phyloP scores from a whole-genome alignment of 768 basidiomycete species.

The Leucogyrophana mollusca region DNA sequence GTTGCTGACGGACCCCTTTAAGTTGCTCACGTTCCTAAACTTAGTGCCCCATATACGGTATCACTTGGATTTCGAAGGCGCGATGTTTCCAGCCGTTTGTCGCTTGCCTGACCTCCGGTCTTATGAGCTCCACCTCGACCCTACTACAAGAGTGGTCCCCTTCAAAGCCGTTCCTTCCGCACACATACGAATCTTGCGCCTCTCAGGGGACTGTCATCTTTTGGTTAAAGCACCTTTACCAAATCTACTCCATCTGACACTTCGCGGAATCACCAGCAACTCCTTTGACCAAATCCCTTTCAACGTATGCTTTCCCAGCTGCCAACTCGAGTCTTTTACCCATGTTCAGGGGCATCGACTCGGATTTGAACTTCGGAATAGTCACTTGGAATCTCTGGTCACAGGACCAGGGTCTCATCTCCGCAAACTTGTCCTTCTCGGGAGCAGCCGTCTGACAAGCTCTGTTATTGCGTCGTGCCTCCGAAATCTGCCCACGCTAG shows the following conservation, averaged over 20 bases:
- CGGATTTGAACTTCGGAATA: constrained; percentile 36
- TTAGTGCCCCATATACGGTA: constrained; percentile 19
- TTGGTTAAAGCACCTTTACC: constrained; percentile 5
- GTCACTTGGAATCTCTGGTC: constrained; percentile 31
- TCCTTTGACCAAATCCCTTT: constrained; percentile 32
- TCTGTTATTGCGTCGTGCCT: constrained; percentile 28
- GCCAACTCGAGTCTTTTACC: constrained; percentile 33
- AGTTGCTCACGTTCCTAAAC: constrained; percentile 5
- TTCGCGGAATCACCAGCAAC: constrained; percentile 33
- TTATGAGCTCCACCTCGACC: constrained; percentile 33
- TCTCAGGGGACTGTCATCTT: constrained; percentile 34
- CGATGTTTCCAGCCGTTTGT: constrained; percentile 30
- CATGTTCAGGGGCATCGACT: constrained; percentile 32
- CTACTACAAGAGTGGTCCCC: constrained; percentile 25
- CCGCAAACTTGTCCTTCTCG: constrained; percentile 34
- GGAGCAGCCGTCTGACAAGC: constrained; percentile 31
- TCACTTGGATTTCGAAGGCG: constrained; percentile 33
- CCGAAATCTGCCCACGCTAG: constrained; percentile 21
- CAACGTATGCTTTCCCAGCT: constrained; percentile 22
- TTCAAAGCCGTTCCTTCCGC: constrained; percentile 28
- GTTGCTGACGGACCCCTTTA: neutral
- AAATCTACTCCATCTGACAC: constrained; percentile 26
- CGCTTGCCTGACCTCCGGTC: constrained; percentile 16
- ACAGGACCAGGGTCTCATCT: constrained; percentile 16
- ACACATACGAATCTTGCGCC: constrained; percentile 26